A percentile compares a stretch with the other conserved stretches of the same genome.
phyloP scores from a whole-genome alignment of 768 basidiomycete species.

The Boletus rex-veris region DNA sequence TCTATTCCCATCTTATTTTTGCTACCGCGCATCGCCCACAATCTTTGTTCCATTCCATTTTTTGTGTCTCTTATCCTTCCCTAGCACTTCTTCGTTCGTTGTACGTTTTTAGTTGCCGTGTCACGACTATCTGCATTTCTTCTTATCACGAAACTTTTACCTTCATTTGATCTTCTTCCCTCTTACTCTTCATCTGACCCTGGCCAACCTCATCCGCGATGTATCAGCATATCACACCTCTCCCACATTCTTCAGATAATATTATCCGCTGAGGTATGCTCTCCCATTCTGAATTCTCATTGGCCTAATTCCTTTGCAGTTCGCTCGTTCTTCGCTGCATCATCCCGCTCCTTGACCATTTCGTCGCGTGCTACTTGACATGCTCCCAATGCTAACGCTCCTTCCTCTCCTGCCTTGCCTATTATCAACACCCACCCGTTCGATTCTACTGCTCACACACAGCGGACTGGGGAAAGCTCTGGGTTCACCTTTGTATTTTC shows the following conservation, averaged over 20 bases:
- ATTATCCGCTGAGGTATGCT: conserved; percentile 16
- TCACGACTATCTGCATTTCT: background rate
- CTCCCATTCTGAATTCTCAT: background rate
- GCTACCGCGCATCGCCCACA: background rate
- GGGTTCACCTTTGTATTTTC: background rate
- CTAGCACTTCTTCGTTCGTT: conserved; percentile 9
- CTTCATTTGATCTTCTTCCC: background rate
- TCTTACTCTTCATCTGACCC: background rate
- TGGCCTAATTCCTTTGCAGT: conserved; percentile 1
- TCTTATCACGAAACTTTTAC: background rate
- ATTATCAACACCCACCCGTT: background rate
- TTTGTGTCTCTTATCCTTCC: background rate
- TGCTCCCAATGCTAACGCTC: background rate
- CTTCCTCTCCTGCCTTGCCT: background rate
- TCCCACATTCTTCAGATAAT: conserved; percentile 10
- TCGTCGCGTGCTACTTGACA: background rate
- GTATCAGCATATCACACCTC: background rate
- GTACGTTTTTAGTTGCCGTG: background rate
- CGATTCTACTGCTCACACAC: background rate
- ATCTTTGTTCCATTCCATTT: background rate
- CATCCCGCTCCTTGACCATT: conserved; percentile 4
- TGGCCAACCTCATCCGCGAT: background rate
- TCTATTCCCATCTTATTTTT: background rate
- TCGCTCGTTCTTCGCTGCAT: background rate
- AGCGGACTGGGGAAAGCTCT: background rate